These are phyloP conservation scores for Fabrea salina DNA, from an alignment of 169 alveolate genomes.

Conservation along the genomic window DNA sequence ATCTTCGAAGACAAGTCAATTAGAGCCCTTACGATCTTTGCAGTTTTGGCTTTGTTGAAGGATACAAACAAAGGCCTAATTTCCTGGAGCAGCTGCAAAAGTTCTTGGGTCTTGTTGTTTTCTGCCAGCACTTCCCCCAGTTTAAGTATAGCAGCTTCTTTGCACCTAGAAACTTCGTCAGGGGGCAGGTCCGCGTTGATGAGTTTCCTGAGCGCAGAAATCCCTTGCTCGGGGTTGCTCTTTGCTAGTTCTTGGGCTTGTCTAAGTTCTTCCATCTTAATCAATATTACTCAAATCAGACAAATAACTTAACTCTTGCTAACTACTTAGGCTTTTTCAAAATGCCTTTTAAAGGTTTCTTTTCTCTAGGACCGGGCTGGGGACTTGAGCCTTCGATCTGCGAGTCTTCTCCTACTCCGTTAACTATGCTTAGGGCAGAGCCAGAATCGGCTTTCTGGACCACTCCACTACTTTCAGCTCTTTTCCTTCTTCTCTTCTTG, in stretches of 20 bases:
- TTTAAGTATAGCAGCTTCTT: conserved; percentile 8
- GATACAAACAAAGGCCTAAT: conserved; percentile 51
- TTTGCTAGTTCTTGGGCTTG: not conserved
- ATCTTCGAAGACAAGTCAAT: conserved; percentile 64
- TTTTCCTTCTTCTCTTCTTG: too few species aligned
- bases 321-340: too few species aligned
- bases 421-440: too few species aligned
- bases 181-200: not conserved
- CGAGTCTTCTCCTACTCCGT: too few species aligned
- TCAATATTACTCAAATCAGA: too few species aligned
- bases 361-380: too few species aligned
- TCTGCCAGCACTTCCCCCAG: conserved; percentile 8
- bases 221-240: not conserved
- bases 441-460: too few species aligned
- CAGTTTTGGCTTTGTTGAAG: conserved; percentile 77
- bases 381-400: too few species aligned
- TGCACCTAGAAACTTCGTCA: not conserved
- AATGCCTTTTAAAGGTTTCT: too few species aligned
- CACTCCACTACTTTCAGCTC: too few species aligned
- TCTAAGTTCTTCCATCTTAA: conserved; percentile 32
- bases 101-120: not conserved
- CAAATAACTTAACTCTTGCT: too few species aligned
- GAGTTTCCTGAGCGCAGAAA: not conserved
- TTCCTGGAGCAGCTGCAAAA: conserved; percentile 26
- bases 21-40: conserved; percentile 59